Evolutionary conservation across 2,329 filamentous ascomycete genomes (phyloP).

Genomic region (Colletotrichum karsti): DNA sequence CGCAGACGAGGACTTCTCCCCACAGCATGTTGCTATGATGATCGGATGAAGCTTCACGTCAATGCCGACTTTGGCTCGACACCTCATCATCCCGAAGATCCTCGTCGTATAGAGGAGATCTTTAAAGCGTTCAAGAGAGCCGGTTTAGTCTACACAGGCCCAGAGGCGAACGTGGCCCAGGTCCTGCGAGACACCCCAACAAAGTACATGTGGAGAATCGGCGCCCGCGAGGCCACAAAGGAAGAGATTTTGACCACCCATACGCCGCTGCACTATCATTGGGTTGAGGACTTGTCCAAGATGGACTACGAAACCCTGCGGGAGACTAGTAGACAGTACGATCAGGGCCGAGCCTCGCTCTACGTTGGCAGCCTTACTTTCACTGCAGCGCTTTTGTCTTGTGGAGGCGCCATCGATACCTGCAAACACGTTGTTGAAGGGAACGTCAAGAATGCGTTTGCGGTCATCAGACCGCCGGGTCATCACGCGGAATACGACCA

Average conservation of each 20-base stretch:
- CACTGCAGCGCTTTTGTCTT: slow-evolving; percentile 82
- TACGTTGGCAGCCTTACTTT: slow-evolving; percentile 87
- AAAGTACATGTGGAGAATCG: slow-evolving; percentile 78
- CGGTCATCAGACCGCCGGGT: slow-evolving; percentile 92
- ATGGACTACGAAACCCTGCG: slow-evolving; percentile 73
- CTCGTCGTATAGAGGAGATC: slow-evolving; percentile 89
- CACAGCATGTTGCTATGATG: slow-evolving; percentile 88
- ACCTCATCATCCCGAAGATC: slow-evolving; percentile 93
- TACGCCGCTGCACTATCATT: slow-evolving; percentile 77
- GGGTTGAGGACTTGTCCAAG: slow-evolving; percentile 70
- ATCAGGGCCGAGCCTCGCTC: slow-evolving; percentile 76
- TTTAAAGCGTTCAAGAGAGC: slow-evolving; percentile 87
- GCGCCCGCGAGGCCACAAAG: slow-evolving; percentile 77
- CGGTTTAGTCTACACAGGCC: slow-evolving; percentile 75
- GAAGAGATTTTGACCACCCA: slow-evolving; percentile 87
- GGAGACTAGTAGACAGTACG: slow-evolving; percentile 67
- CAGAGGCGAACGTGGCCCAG: slow-evolving; percentile 60
- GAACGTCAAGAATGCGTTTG: slow-evolving; percentile 92
- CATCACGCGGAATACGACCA: slow-evolving; percentile 91
- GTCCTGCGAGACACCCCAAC: slow-evolving; percentile 64
- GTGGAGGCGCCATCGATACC: slow-evolving; percentile 94
- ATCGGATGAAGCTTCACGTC: slow-evolving; percentile 94
- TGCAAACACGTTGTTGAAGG: slow-evolving; percentile 89
- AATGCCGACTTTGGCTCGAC: slow-evolving; percentile 79
- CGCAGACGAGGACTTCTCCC: slow-evolving; percentile 62